A percentile compares a stretch with the other conserved stretches of the same genome.
Conservation (phyloP, 75 land plant genomes). For the Picea sitchensis region DNA sequence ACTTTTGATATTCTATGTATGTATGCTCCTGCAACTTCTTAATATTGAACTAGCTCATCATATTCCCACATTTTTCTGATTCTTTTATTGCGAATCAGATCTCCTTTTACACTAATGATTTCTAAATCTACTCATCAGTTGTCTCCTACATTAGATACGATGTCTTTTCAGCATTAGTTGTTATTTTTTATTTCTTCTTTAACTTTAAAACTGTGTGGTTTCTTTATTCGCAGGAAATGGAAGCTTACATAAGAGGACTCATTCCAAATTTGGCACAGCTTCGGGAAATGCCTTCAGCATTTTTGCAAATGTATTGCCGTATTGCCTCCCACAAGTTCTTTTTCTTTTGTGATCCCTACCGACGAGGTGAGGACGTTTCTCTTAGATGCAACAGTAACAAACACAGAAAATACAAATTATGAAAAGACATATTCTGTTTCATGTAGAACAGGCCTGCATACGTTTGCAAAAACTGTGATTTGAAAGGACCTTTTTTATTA, state of each 20-base stretch:
- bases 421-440: not conserved
- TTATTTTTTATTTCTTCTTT: not conserved
- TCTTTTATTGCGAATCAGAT: too few relatives aligned
- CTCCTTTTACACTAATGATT: too few relatives aligned
- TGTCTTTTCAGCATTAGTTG: too few relatives aligned
- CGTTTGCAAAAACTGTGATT: not conserved
- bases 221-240: constrained; percentile 79
- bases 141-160: too few relatives aligned
- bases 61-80: too few relatives aligned
- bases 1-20: not conserved
- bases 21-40: not conserved
- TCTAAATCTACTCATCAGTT: too few relatives aligned
- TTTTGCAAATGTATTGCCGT: constrained; percentile 91
- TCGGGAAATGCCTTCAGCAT: constrained; percentile 82
- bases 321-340: constrained; percentile 98
- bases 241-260: constrained; percentile 91
- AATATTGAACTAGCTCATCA: too few relatives aligned
- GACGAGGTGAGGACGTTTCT: constrained; percentile 62
- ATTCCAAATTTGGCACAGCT: constrained; percentile 98
- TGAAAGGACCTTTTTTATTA: not conserved
- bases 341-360: constrained; percentile 98
- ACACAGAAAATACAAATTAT: not conserved
- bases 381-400: not conserved
- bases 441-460: not conserved
- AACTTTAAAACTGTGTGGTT: not conserved